Percentiles rank a stretch among this genome's conserved stretches.
Evolutionary conservation across 371 early-diverging fungal species (phyloP).

Genomic region (Mucor mucedo): DNA sequence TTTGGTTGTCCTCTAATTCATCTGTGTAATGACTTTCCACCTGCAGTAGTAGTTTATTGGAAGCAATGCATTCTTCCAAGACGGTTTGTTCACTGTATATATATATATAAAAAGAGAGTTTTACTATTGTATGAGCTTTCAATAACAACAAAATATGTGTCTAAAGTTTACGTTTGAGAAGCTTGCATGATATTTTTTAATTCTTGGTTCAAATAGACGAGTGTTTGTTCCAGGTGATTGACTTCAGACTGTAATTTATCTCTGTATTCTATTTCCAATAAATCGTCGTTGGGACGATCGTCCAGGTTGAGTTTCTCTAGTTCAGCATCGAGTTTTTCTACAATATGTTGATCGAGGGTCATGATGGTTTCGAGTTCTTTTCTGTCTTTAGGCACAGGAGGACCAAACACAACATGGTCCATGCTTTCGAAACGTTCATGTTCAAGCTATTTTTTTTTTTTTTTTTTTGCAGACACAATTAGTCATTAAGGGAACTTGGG

Average conservation of each 20-base stretch:
- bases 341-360: conserved; percentile 14
- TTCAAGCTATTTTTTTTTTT: conserved; percentile 11
- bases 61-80: not conserved
- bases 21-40: not conserved
- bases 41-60: not conserved
- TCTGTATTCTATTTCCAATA: conserved; percentile 34
- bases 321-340: conserved; percentile 6
- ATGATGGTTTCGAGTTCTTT: conserved; percentile 14
- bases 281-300: conserved; percentile 10
- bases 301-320: conserved; percentile 11
- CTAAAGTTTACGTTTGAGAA: not conserved
- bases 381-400: not conserved
- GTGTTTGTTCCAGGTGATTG: not conserved
- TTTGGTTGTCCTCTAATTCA: not conserved
- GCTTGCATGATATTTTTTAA: not conserved
- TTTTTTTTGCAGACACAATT: not conserved
- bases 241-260: conserved; percentile 28
- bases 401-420: conserved; percentile 13
- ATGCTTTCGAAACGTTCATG: not conserved
- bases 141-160: not conserved
- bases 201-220: conserved; percentile 17
- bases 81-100: not conserved
- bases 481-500: not conserved
- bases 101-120: not conserved
- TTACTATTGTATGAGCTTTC: not conserved